Evolutionary conservation across 2,329 filamentous ascomycete species (phyloP).

Genomic region (Ascochyta clinopodiicola): DNA sequence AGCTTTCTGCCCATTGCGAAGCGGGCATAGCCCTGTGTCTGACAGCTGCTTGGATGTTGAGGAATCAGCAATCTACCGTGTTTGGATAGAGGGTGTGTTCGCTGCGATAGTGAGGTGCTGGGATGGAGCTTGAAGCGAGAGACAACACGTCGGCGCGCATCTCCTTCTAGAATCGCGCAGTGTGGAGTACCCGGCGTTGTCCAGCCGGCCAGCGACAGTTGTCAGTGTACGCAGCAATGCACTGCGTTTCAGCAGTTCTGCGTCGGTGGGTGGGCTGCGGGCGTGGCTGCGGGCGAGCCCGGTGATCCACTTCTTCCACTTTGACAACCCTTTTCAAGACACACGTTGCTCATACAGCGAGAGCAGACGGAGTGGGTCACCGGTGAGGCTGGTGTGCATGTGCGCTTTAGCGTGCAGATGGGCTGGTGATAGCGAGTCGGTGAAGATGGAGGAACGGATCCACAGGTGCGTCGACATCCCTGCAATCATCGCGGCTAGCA

Average conservation of each 20-base stretch:
- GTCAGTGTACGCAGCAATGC: conserved; percentile 1
- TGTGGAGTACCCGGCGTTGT: background rate
- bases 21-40: conserved; percentile 33
- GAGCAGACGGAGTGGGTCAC: conserved; percentile 15
- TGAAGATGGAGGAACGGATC: conserved; percentile 20
- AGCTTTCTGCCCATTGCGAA: conserved; percentile 37
- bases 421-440: conserved; percentile 32
- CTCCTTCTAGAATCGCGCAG: background rate
- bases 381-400: conserved; percentile 40
- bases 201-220: background rate
- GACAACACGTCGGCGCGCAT: background rate
- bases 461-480: conserved; percentile 22
- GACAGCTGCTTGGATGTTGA: background rate
- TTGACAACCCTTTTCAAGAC: background rate
- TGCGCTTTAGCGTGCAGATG: conserved; percentile 19
- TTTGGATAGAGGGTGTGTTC: background rate
- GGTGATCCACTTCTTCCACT: background rate
- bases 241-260: background rate
- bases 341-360: conserved; percentile 3
- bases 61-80: background rate
- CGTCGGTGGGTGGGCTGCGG: background rate
- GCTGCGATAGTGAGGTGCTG: background rate
- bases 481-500: conserved; percentile 6
- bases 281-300: conserved; percentile 14
- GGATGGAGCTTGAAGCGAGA: background rate